Percentiles rank a stretch among this genome's conserved stretches.
Conservation (phyloP, 371 early-diverging fungal genomes). For the Haplosporangium sp. region DNA sequence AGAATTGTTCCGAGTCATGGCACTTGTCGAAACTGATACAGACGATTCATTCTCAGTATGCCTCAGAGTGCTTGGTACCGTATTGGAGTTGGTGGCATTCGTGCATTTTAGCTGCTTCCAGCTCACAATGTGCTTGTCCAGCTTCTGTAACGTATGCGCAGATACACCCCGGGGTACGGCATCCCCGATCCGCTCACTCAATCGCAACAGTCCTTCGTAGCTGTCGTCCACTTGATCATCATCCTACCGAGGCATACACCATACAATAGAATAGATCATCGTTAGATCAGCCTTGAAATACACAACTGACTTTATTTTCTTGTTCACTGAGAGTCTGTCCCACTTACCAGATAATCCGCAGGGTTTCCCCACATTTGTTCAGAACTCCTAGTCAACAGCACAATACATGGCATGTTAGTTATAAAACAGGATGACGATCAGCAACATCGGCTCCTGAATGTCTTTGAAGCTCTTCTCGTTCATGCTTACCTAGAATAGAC, state of each 20-base stretch:
- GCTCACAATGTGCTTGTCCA: slow-evolving; percentile 15
- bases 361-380: slow-evolving; percentile 29
- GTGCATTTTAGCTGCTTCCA: slow-evolving; percentile 7
- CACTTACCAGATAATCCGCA: slow-evolving; percentile 27
- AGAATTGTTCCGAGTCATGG: no score
- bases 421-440: not conserved
- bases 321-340: not conserved
- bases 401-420: not conserved
- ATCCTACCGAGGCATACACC: slow-evolving; percentile 4
- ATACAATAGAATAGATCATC: not conserved
- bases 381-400: not conserved
- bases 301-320: not conserved
- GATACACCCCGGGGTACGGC: slow-evolving; percentile 19
- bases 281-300: not conserved
- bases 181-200: slow-evolving; percentile 28
- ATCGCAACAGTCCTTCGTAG: slow-evolving; percentile 29
- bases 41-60: no score
- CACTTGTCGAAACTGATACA: no score
- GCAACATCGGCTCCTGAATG: not conserved
- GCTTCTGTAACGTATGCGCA: not conserved
- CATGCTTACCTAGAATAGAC: no score
- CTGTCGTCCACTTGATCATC: slow-evolving; percentile 38
- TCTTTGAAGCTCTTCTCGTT: no score
- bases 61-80: no score
- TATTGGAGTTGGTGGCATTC: not conserved